Conservation (phyloP, 805 yeast species). For the Metschnikowia lochheadii region DNA sequence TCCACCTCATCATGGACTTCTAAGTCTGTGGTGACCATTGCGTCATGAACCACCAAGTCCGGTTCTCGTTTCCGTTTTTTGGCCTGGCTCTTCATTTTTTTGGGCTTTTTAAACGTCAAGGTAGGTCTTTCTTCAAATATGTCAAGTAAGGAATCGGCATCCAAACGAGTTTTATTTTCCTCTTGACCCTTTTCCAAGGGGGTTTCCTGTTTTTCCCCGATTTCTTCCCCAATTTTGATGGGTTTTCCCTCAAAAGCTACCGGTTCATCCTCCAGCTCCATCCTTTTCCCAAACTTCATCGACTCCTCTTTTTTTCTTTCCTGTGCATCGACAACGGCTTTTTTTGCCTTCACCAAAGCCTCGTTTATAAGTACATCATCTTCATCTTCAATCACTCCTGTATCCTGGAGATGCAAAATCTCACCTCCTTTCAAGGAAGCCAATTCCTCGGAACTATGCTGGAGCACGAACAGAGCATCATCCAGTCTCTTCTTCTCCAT, state of each 20-base stretch:
- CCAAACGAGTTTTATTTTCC: too few species aligned
- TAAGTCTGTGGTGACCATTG: constrained; percentile 15
- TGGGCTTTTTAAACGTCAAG: constrained; percentile 30
- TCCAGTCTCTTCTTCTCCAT: constrained; percentile 11
- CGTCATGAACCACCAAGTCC: constrained; percentile 29
- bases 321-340: constrained; percentile 12
- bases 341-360: constrained; percentile 21
- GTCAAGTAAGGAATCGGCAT: neutral
- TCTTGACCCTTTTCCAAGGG: too few species aligned
- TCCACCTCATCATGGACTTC: constrained; percentile 20
- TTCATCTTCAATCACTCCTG: constrained; percentile 31
- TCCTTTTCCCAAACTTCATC: neutral
- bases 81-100: neutral
- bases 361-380: constrained; percentile 38
- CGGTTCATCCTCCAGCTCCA: neutral
- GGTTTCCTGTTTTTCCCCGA: too few species aligned
- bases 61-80: constrained; percentile 17
- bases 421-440: constrained; percentile 36
- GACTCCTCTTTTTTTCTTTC: too few species aligned
- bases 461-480: constrained; percentile 38
- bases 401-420: constrained; percentile 57
- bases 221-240: neutral
- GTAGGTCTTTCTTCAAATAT: neutral
- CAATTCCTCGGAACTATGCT: constrained; percentile 44
- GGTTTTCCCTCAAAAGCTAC: constrained; percentile 10